Conservation (phyloP, 2,329 filamentous ascomycete genomes). For the Sporothrix globosa region DNA sequence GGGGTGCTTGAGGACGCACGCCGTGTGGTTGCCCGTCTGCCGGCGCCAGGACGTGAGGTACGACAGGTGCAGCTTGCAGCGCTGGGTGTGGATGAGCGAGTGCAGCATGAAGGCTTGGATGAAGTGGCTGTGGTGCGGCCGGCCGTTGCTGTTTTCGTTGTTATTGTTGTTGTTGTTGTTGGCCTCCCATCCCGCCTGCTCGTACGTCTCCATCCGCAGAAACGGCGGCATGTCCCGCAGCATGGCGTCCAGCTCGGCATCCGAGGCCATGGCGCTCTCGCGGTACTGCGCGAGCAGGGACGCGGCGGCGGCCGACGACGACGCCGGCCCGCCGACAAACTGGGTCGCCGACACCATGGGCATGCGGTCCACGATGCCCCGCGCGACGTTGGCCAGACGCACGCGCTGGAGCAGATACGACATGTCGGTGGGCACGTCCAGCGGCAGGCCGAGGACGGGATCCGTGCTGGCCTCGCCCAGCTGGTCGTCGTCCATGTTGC, state of each 20-base stretch:
- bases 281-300: slow-evolving; percentile 11
- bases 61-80: slow-evolving; percentile 47
- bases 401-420: slow-evolving; percentile 50
- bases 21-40: not conserved
- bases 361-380: slow-evolving; percentile 46
- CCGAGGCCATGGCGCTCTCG: slow-evolving; percentile 32
- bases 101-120: slow-evolving; percentile 47
- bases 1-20: no score
- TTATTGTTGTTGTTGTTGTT: no score
- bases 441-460: slow-evolving; percentile 33
- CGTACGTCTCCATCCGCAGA: slow-evolving; percentile 43
- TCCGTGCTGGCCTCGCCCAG: slow-evolving; percentile 36
- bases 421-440: slow-evolving; percentile 48
- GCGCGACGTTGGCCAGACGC: slow-evolving; percentile 47
- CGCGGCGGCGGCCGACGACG: not conserved
- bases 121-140: slow-evolving; percentile 40
- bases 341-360: slow-evolving; percentile 24
- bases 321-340: not conserved
- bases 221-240: slow-evolving; percentile 44
- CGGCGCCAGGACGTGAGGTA: slow-evolving; percentile 40
- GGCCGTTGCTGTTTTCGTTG: no score
- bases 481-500: slow-evolving; percentile 49
- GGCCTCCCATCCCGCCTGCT: not conserved
- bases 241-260: slow-evolving; percentile 41
- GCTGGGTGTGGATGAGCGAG: slow-evolving; percentile 45